These are phyloP conservation scores for Plasmopara viticola DNA, from an alignment of 352 stramenopile species.

Conservation along the genomic window DNA sequence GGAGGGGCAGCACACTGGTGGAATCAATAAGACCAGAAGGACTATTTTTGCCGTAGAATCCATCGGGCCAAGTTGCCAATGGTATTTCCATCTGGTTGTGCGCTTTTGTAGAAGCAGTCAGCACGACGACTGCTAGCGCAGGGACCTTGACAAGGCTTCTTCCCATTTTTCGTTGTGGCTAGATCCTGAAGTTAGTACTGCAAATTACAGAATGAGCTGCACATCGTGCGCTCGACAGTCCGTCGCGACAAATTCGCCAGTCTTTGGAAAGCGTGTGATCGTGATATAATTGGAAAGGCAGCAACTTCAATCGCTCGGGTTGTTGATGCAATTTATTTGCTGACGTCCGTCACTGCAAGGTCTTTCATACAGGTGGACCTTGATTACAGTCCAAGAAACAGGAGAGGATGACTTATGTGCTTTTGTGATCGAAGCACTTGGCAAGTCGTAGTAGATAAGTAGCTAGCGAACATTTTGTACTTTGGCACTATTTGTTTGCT, in stretches of 20 bases:
- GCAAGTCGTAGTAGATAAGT: too few species aligned
- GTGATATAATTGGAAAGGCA: neutral
- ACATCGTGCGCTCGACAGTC: neutral
- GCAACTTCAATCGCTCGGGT: too few species aligned
- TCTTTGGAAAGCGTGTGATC: neutral
- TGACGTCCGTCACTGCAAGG: too few species aligned
- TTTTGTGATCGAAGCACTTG: too few species aligned
- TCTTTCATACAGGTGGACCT: too few species aligned
- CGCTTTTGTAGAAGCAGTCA: slow-evolving; percentile 8
- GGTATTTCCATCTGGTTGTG: slow-evolving; percentile 33
- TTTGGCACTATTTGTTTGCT: too few species aligned
- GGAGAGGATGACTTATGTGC: too few species aligned
- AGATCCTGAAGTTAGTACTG: slow-evolving; percentile 8
- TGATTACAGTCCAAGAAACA: too few species aligned
- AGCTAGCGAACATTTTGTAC: too few species aligned
- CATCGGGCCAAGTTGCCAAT: slow-evolving; percentile 25
- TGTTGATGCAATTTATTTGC: too few species aligned
- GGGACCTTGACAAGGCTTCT: slow-evolving; percentile 3
- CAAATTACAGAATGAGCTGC: neutral
- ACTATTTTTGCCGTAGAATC: slow-evolving; percentile 21
- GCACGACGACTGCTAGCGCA: slow-evolving; percentile 3
- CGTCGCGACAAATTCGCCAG: slow-evolving; percentile 5
- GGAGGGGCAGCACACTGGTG: slow-evolving; percentile 15
- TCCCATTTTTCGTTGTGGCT: neutral
- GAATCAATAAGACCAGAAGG: slow-evolving; percentile 20